Conservation (phyloP, 352 stramenopile genomes). For the Globisporangium echinulatum region DNA sequence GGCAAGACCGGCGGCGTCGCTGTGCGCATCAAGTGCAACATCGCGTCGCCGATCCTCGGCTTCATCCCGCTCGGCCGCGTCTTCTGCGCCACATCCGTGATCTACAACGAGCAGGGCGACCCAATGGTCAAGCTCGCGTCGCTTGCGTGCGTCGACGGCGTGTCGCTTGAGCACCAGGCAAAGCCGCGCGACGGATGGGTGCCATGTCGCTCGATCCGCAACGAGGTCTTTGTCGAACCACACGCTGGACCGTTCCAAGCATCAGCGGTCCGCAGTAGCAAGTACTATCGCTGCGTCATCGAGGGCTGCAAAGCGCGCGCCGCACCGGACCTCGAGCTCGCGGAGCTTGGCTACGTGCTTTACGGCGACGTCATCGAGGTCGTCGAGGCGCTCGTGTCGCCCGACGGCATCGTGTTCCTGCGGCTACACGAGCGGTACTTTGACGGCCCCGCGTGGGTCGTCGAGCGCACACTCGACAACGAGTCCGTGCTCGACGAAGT, state of each 20-base stretch:
- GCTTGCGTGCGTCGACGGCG: conserved; percentile 28
- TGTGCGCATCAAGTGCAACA: conserved; percentile 60
- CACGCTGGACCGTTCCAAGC: conserved; percentile 38
- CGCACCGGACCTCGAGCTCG: conserved; percentile 38
- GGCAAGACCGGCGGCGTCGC: conserved; percentile 59
- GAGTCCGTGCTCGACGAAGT: conserved; percentile 68
- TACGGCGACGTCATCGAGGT: conserved; percentile 74
- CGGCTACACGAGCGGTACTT: conserved; percentile 61
- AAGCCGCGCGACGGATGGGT: conserved; percentile 46
- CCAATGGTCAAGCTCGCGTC: conserved; percentile 63
- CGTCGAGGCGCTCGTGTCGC: conserved; percentile 31
- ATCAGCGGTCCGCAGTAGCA: conserved; percentile 4
- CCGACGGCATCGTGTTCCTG: conserved; percentile 59
- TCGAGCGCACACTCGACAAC: conserved; percentile 72
- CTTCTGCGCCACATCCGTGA: conserved; percentile 42
- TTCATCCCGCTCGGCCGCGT: conserved; percentile 58
- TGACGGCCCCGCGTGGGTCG: conserved; percentile 57
- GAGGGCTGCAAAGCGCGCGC: conserved; percentile 70
- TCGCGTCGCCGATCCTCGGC: conserved; percentile 57
- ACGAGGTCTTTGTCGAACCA: conserved; percentile 60
- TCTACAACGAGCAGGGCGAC: conserved; percentile 73
- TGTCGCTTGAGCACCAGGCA: conserved; percentile 11
- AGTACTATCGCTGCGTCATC: conserved; percentile 62
- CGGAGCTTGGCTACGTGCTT: conserved; percentile 67
- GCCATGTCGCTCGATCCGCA: conserved; percentile 65